Percentiles rank a stretch among this genome's conserved stretches.
phyloP scores from a whole-genome alignment of 768 basidiomycete genomes.

The Leccinum barrowsii region DNA sequence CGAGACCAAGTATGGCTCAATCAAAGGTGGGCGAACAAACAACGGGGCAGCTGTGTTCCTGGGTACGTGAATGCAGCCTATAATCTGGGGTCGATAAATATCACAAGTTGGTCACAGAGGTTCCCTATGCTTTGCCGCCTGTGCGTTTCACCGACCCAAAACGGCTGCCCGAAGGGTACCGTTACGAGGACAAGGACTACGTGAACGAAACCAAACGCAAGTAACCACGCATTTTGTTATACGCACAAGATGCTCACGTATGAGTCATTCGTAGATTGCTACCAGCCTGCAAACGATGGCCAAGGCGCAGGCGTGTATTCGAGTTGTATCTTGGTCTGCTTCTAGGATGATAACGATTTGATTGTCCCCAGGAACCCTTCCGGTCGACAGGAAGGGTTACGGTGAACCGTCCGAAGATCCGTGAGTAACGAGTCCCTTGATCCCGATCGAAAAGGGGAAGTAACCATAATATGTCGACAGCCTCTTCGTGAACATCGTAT shows the following conservation, averaged over 20 bases:
- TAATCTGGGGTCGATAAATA: neutral
- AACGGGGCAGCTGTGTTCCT: constrained; percentile 65
- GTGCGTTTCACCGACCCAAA: constrained; percentile 61
- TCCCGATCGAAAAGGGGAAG: neutral
- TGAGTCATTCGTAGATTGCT: constrained; percentile 42
- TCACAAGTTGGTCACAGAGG: constrained; percentile 40
- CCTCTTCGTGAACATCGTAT: constrained; percentile 62
- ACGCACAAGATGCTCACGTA: neutral
- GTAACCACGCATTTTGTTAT: constrained; percentile 16
- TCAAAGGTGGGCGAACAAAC: constrained; percentile 55
- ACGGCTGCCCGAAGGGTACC: constrained; percentile 49
- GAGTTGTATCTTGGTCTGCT: neutral
- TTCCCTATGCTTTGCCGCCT: constrained; percentile 70
- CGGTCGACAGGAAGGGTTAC: constrained; percentile 59
- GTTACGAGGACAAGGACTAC: constrained; percentile 60
- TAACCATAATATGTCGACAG: constrained; percentile 29
- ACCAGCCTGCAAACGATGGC: constrained; percentile 63
- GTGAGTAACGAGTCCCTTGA: constrained; percentile 29
- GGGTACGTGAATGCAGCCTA: constrained; percentile 36
- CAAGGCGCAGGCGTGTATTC: constrained; percentile 47
- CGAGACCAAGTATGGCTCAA: constrained; percentile 51
- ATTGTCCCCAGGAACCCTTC: constrained; percentile 37
- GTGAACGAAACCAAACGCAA: constrained; percentile 54
- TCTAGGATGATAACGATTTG: neutral
- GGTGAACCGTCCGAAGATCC: constrained; percentile 71